A percentile compares a stretch with the other conserved stretches of the same genome.
Conservation (phyloP, 2,329 filamentous ascomycete species). For the Knufia fluminis region DNA sequence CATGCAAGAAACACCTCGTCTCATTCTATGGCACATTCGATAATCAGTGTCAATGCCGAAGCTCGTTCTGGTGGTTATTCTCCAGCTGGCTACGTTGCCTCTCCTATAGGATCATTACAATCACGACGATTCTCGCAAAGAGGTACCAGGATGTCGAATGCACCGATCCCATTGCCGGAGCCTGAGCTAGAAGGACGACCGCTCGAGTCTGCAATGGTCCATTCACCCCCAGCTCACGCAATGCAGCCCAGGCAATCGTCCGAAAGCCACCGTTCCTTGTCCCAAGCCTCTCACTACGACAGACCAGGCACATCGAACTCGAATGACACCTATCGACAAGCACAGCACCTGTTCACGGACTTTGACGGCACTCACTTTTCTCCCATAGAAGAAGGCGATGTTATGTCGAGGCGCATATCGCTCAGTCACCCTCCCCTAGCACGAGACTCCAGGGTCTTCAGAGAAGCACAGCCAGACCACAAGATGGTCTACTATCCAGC, state of each 20-base stretch:
- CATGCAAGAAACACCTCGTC: slow-evolving; percentile 27
- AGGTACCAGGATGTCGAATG: slow-evolving; percentile 29
- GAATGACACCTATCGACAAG: slow-evolving; percentile 39
- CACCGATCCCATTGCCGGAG: slow-evolving; percentile 32
- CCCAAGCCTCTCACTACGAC: slow-evolving; percentile 11
- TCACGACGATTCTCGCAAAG: slow-evolving; percentile 30
- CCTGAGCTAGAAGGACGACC: slow-evolving; percentile 29
- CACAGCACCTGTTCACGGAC: slow-evolving; percentile 34
- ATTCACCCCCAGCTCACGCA: slow-evolving; percentile 17
- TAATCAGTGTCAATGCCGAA: slow-evolving; percentile 28
- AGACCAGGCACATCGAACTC: slow-evolving; percentile 35
- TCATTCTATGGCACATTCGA: slow-evolving; percentile 35
- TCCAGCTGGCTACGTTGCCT: slow-evolving; percentile 30
- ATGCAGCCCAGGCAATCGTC: slow-evolving; percentile 11
- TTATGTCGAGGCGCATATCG: slow-evolving; percentile 28
- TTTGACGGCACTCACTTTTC: slow-evolving; percentile 43
- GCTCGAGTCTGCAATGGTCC: slow-evolving; percentile 19
- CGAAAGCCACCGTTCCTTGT: slow-evolving; percentile 5
- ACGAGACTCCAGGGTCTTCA: slow-evolving; percentile 30
- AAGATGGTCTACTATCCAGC: slow-evolving; percentile 93
- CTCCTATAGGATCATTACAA: slow-evolving; percentile 34
- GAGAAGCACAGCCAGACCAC: slow-evolving; percentile 49
- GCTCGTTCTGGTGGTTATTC: slow-evolving; percentile 35
- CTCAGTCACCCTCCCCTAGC: slow-evolving; percentile 33
- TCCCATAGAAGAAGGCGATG: slow-evolving; percentile 12